Evolutionary conservation across 75 land plant genomes (phyloP), one percentile per base, ranked within the genome.

Genomic region (Selaginella tamariscina): DNA sequence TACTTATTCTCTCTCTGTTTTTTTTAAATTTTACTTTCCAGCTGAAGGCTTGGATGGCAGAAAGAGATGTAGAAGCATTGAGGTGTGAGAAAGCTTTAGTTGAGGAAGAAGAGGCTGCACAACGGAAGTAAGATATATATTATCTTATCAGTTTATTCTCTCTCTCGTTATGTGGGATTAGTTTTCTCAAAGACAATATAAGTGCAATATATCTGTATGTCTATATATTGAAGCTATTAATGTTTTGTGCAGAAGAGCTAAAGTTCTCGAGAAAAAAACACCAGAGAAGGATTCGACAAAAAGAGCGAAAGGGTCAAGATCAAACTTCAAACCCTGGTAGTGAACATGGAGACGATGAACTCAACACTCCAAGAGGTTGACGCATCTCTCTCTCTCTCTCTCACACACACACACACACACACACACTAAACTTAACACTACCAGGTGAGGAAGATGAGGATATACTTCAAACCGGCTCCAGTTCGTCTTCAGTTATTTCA

Each of bases 91-190:
- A 86, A 65, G 73, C 85, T 65, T 75, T 92, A 23, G 80, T 92
- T 44, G 95, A 89, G 56, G 98, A 92, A 79, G 98, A 89, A 68
- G 98, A 89, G 75, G 98, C 84, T 62, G 87, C 87, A 64, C 85
- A 84, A 60, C 84, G 71, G 70, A 92, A 80, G 98, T 92, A 71
- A 62, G 67, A 30, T 23, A n/a, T 26, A 1, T 29, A 28, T 21
- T 13, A 27, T 64, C 31, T n/a, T 30, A 55, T 62, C 30, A 27
- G 21, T 24, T 24, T 68, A 68, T 27, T 60, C 29, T 28, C 26
- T 57, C 30, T 2, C 29, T 24, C 39, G 32, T 23, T n/a, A 23
- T 26, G 26, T 8, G 18, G 11, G 32, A 13, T 20, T 39, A 62
- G 65, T 2, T 32, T 20, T 27, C 2, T 21, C 29, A 56, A 24